These are phyloP conservation scores for Pseudocercospora pini-densiflorae DNA, from an alignment of 2,329 filamentous ascomycete species.

Conservation along the genomic window DNA sequence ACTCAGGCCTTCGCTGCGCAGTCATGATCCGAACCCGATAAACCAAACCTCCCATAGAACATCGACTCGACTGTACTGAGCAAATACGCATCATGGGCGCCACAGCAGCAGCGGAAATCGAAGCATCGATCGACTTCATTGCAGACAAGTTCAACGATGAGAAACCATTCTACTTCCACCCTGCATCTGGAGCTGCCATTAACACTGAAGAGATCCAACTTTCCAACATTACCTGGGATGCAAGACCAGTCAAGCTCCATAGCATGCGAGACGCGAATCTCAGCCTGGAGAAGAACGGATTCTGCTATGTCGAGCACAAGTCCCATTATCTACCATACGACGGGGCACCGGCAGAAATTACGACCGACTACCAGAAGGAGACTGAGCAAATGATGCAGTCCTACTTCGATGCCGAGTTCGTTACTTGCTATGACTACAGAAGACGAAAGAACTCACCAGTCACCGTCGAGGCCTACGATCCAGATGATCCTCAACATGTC, in stretches of 20 bases:
- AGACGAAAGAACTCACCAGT: not conserved
- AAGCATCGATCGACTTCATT: slow-evolving; percentile 7
- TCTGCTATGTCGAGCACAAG: not conserved
- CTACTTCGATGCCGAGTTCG: not conserved
- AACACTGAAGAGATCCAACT: not conserved
- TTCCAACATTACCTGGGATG: not conserved
- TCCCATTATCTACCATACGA: not conserved
- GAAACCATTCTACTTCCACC: slow-evolving; percentile 8
- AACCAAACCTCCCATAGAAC: too few relatives aligned
- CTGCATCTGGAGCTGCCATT: slow-evolving; percentile 4
- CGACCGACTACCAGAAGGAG: not conserved
- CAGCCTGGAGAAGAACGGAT: not conserved
- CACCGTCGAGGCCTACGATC: slow-evolving; percentile 6
- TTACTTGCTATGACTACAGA: not conserved
- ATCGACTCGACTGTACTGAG: not conserved
- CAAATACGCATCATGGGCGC: not conserved
- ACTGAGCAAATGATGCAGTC: not conserved
- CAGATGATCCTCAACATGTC: slow-evolving; percentile 5
- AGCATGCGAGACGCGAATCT: not conserved
- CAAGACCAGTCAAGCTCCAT: not conserved
- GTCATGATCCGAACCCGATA: not conserved
- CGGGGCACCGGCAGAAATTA: not conserved
- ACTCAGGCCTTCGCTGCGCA: not conserved
- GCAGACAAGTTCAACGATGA: slow-evolving; percentile 5
- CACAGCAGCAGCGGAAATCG: not conserved